These are phyloP conservation scores for Sugiyamaella americana DNA, from an alignment of 805 yeast genomes.

Conservation along the genomic window DNA sequence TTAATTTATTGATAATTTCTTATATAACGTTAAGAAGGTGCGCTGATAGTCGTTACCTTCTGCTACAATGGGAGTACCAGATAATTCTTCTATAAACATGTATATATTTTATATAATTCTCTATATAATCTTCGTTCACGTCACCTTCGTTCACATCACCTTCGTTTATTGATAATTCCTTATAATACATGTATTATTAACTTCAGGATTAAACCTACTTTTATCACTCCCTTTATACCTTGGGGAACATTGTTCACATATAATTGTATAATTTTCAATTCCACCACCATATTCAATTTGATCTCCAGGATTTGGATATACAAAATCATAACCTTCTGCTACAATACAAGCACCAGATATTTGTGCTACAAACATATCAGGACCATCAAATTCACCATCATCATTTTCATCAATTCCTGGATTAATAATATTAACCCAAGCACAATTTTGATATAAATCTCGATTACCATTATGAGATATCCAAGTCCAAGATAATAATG, in stretches of 20 bases:
- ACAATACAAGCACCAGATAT: slow-evolving; percentile 18
- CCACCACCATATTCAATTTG: slow-evolving; percentile 22
- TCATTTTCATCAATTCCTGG: slow-evolving; percentile 1
- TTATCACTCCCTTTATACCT: background rate
- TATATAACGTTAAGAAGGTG: background rate
- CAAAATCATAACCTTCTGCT: slow-evolving; percentile 22
- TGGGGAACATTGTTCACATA: slow-evolving; percentile 16
- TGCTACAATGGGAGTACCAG: slow-evolving; percentile 17
- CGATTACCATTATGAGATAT: slow-evolving; percentile 21
- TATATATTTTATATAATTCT: too few relatives aligned
- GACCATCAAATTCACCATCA: slow-evolving; percentile 11
- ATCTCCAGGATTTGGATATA: slow-evolving; percentile 21
- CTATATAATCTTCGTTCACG: too few relatives aligned
- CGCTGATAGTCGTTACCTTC: slow-evolving; percentile 24
- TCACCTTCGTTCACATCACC: too few relatives aligned
- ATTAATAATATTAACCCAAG: slow-evolving; percentile 21
- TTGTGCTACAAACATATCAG: slow-evolving; percentile 20
- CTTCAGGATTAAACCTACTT: slow-evolving; percentile 1
- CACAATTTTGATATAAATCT: slow-evolving; percentile 23
- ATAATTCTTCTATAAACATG: slow-evolving; percentile 20
- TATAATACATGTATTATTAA: slow-evolving; percentile 6
- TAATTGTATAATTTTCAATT: slow-evolving; percentile 15
- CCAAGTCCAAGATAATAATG: slow-evolving; percentile 24
- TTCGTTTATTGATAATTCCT: too few relatives aligned
- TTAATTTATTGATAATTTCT: background rate